A percentile compares a stretch with the other conserved stretches of the same genome.
Evolutionary conservation across 495 filamentous ascomycete species (phyloP).

Genomic region (Hyaloscypha bicolor): DNA sequence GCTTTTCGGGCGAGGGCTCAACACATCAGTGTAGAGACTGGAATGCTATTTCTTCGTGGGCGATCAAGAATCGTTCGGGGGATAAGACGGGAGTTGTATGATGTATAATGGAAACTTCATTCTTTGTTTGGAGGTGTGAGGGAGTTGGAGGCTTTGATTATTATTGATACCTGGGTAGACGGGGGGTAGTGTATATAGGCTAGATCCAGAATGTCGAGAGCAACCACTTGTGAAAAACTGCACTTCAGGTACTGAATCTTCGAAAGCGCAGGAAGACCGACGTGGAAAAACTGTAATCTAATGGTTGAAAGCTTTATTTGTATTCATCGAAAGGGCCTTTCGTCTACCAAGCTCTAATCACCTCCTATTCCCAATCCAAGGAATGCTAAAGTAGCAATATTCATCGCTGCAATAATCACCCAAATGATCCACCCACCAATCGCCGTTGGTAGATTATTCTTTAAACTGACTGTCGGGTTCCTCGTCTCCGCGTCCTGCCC

Average conservation of each 20-base stretch:
- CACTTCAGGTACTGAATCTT: no score
- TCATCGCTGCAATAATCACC: constrained; percentile 19
- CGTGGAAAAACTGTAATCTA: not conserved
- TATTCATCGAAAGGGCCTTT: not conserved
- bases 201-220: not conserved
- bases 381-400: constrained; percentile 22
- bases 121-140: not conserved
- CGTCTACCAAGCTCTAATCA: not conserved
- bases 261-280: no score
- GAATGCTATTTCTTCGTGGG: constrained; percentile 31
- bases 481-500: not conserved
- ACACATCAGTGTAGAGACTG: constrained; percentile 37
- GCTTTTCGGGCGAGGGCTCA: constrained; percentile 34
- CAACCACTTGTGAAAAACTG: no score
- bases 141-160: constrained; percentile 7
- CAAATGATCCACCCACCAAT: constrained; percentile 21
- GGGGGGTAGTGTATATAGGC: not conserved
- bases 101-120: not conserved
- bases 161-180: not conserved
- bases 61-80: constrained; percentile 27
- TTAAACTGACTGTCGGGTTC: constrained; percentile 1
- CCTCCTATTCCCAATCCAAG: constrained; percentile 13
- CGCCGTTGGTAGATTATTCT: constrained; percentile 10
- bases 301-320: not conserved
- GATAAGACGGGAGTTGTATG: constrained; percentile 28